Evolutionary conservation across 2,329 filamentous ascomycete species (phyloP), one percentile per base, ranked within the genome.

Genomic region (Parastagonospora avenae): DNA sequence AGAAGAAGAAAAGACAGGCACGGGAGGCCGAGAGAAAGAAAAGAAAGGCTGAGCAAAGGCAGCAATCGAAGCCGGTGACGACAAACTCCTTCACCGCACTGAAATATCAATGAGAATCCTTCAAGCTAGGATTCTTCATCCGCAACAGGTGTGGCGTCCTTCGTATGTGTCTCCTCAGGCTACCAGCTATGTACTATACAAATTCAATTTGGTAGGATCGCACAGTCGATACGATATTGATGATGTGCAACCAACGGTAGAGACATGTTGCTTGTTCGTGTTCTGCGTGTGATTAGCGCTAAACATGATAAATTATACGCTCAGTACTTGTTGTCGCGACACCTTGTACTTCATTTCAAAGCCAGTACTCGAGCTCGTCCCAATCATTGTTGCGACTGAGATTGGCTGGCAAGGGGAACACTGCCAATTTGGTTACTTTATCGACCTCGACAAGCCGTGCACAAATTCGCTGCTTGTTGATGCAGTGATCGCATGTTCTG

Each of bases 21-120:
- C 63, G 55, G 38, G 64, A 71, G 15, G 60, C 51, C 6, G 67
- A 70, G 10, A 56, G 64, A 27, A 69, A 71, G 50, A 63, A 55
- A 46, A 60, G 50, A 27, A 66, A 64, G 37, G 24, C 48, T 28
- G 63, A 53, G 14, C 55, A 61, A 29, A 52, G 62, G 24, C 52
- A 54, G 36, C 49, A 57, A 16, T 27, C 38, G 1, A 42, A 36
- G 8, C 28, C 42, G n/a, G 35, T 33, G 7, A 35, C 11, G 5
- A 29, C 27, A 1, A 53, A 56, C 5, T 32, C 41, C 10, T 49
- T 15, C 32, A 15, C 1, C 8, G 8, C 32, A n/a, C 14, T 46
- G 10, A n/a, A 39, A 4, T 11, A n/a, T 8, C n/a, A 10, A 11
- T 32, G 30, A 32, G 30, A 32, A 2, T n/a, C 4, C 9, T 8